Conservation (phyloP, 305 asterid species). For the Caryopteris hybrid region DNA sequence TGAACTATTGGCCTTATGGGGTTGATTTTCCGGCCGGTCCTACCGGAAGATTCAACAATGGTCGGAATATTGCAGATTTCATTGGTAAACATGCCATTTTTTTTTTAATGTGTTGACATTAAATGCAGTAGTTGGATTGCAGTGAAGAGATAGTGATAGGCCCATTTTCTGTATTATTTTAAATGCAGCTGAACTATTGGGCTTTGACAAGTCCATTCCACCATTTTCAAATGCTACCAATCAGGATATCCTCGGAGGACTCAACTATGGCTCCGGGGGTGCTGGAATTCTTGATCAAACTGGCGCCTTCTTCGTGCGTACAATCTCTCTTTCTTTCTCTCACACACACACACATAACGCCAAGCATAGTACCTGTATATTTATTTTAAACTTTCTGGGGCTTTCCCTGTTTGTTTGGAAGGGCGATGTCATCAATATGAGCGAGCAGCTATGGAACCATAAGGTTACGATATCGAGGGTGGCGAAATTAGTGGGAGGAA, state of each 20-base stretch:
- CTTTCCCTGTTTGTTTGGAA: background rate
- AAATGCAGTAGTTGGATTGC: background rate
- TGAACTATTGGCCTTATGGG: constrained; percentile 34
- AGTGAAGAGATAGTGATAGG: no score
- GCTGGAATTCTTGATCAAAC: constrained; percentile 40
- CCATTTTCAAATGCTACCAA: constrained; percentile 21
- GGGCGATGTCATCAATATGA: constrained; percentile 39
- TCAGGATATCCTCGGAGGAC: constrained; percentile 25
- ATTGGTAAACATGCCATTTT: constrained; percentile 9
- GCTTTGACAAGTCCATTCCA: constrained; percentile 23
- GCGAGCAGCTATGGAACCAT: constrained; percentile 35
- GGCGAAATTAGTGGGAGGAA: constrained; percentile 22
- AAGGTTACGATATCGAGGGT: constrained; percentile 8
- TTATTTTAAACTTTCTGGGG: no score
- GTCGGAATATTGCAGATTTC: constrained; percentile 28
- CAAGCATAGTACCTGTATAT: no score
- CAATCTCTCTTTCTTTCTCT: background rate
- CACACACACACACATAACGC: no score
- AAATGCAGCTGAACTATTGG: constrained; percentile 31
- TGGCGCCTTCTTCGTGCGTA: constrained; percentile 17
- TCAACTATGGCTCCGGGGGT: constrained; percentile 46
- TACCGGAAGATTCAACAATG: constrained; percentile 43
- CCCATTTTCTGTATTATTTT: background rate
- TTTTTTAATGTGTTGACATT: background rate
- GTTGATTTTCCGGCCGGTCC: constrained; percentile 36